phyloP scores from a whole-genome alignment of 371 early-diverging fungal genomes.

The Lichtheimia ornata region DNA sequence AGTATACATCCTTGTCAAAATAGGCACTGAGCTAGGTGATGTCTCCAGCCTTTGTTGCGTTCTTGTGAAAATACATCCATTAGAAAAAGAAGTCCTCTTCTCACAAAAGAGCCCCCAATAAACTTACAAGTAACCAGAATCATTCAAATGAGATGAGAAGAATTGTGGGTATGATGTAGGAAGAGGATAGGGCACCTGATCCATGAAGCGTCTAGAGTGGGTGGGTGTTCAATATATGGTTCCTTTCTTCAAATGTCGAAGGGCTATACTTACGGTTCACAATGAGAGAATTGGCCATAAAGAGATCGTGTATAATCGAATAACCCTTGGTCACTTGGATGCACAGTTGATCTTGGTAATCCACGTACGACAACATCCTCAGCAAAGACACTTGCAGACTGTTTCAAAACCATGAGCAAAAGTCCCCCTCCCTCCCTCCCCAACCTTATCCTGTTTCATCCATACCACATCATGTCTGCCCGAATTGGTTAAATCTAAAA shows the following conservation, averaged over 20 bases:
- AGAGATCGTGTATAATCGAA: constrained; percentile 16
- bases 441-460: too few species aligned
- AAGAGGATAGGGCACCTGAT: constrained; percentile 31
- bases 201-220: constrained; percentile 12
- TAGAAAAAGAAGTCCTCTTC: background rate
- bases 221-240: too few species aligned
- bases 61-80: background rate
- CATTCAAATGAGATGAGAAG: constrained; percentile 17
- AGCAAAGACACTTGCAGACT: constrained; percentile 22
- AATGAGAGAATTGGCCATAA: constrained; percentile 26
- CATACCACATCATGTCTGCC: too few species aligned
- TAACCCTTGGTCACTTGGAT: constrained; percentile 4
- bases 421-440: too few species aligned
- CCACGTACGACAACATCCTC: constrained; percentile 41
- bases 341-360: constrained; percentile 15
- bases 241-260: background rate
- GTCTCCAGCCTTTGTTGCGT: background rate
- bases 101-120: background rate
- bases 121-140: constrained; percentile 25
- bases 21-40: constrained; percentile 27
- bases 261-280: constrained; percentile 9
- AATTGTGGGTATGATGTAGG: constrained; percentile 42
- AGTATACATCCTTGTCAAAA: constrained; percentile 43
- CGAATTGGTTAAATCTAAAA: background rate
- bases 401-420: background rate